Conservation (phyloP, 768 basidiomycete species). For the Lactifluus pinguis region DNA sequence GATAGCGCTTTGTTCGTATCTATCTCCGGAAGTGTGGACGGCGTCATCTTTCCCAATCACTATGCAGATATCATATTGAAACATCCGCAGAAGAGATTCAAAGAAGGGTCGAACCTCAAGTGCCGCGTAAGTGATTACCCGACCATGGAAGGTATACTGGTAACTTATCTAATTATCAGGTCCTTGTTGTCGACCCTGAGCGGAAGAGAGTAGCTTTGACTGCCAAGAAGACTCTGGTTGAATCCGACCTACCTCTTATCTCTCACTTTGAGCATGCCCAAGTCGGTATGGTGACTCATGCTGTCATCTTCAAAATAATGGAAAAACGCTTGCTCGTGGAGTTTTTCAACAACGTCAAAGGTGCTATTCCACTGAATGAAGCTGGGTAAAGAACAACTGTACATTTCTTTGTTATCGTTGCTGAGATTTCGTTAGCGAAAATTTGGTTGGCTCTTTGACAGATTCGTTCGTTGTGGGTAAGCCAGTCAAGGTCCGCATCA, state of each 20-base stretch:
- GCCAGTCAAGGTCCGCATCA: slow-evolving; percentile 76
- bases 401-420: background rate
- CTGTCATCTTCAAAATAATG: slow-evolving; percentile 73
- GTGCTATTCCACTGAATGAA: slow-evolving; percentile 71
- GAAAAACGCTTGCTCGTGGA: slow-evolving; percentile 80
- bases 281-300: slow-evolving; percentile 66
- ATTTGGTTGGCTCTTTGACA: slow-evolving; percentile 41
- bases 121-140: slow-evolving; percentile 55
- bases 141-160: background rate
- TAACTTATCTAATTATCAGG: slow-evolving; percentile 33
- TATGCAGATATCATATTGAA: slow-evolving; percentile 93
- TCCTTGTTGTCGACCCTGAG: slow-evolving; percentile 74
- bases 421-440: slow-evolving; percentile 45
- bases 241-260: slow-evolving; percentile 67
- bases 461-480: slow-evolving; percentile 72
- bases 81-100: slow-evolving; percentile 88
- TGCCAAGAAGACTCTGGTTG: slow-evolving; percentile 82
- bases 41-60: slow-evolving; percentile 89
- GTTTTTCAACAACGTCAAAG: slow-evolving; percentile 84
- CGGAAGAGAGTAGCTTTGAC: slow-evolving; percentile 79
- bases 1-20: slow-evolving; percentile 78
- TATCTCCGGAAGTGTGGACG: slow-evolving; percentile 81
- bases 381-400: slow-evolving; percentile 45
- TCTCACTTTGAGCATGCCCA: slow-evolving; percentile 56
- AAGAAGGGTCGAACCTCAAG: slow-evolving; percentile 71